These are phyloP conservation scores for Ocimum tenuiflorum DNA, from an alignment of 257 asterid species.

Conservation along the genomic window DNA sequence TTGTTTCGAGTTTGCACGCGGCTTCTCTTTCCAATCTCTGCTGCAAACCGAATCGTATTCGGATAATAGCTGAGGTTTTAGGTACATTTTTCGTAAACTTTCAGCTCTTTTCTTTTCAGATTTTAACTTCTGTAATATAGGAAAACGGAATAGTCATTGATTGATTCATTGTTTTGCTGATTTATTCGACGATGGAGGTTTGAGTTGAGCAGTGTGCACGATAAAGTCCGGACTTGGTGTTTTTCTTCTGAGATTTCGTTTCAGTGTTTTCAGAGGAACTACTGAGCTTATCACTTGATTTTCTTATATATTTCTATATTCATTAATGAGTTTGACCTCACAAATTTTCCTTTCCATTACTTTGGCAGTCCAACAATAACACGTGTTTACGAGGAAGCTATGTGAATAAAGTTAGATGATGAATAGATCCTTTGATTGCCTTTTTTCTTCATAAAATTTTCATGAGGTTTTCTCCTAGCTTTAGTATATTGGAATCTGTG, in stretches of 20 bases:
- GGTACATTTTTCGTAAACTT: neutral
- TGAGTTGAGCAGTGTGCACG: conserved; percentile 1
- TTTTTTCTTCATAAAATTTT: neutral
- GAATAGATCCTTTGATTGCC: neutral
- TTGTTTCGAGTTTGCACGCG: conserved; percentile 8
- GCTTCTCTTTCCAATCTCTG: neutral
- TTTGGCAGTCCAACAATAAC: neutral
- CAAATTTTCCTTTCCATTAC: neutral
- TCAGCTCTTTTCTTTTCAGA: neutral
- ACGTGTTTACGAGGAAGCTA: neutral
- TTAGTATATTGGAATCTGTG: neutral
- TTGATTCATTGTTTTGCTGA: neutral
- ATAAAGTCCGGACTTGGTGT: neutral
- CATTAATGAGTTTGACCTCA: neutral
- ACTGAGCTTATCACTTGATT: neutral
- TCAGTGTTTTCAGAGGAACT: neutral
- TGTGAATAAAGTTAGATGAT: neutral
- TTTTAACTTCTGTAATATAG: neutral
- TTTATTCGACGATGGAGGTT: neutral
- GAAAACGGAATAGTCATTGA: neutral
- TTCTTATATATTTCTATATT: neutral
- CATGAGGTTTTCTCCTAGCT: neutral
- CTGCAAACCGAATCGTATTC: neutral
- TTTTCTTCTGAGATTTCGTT: neutral
- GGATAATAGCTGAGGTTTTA: neutral